Conservation (phyloP, 73 alveolate genomes). For the Paramecium caudatum region DNA sequence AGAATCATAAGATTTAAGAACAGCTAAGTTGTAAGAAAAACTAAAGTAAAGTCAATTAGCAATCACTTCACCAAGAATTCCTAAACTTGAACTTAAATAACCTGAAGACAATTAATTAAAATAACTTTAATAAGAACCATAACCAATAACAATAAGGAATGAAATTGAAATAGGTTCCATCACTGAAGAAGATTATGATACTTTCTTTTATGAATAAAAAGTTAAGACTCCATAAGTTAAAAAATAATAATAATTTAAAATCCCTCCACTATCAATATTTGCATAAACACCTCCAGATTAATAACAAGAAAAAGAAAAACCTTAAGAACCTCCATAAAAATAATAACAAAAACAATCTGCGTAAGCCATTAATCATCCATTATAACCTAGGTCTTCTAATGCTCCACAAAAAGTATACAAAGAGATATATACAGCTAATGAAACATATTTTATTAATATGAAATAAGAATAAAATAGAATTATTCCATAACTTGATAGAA, state of each 20-base stretch:
- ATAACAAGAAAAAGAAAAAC: no score
- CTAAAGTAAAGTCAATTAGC: neutral
- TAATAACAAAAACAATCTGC: neutral
- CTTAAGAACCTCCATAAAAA: neutral
- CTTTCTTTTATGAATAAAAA: conserved; percentile 25
- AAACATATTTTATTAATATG: neutral
- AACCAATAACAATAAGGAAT: conserved; percentile 34
- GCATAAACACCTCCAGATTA: no score
- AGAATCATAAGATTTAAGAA: conserved; percentile 33
- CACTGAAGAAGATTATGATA: conserved; percentile 15
- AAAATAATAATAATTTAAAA: conserved; percentile 15
- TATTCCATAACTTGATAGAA: neutral
- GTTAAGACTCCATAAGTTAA: conserved; percentile 12
- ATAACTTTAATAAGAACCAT: conserved; percentile 2
- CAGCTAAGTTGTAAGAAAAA: conserved; percentile 9
- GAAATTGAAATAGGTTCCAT: conserved; percentile 1
- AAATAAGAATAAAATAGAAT: neutral
- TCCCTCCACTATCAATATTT: conserved; percentile 17
- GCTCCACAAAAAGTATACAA: conserved; percentile 45
- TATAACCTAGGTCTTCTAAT: neutral
- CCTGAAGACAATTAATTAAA: neutral
- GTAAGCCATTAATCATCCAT: neutral
- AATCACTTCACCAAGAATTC: conserved; percentile 10
- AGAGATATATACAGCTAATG: neutral
- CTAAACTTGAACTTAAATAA: conserved; percentile 8